A percentile compares a stretch with the other conserved stretches of the same genome.
These are phyloP conservation scores for Microascus cirrosus DNA, from an alignment of 2,329 filamentous ascomycete genomes.

Conservation along the genomic window DNA sequence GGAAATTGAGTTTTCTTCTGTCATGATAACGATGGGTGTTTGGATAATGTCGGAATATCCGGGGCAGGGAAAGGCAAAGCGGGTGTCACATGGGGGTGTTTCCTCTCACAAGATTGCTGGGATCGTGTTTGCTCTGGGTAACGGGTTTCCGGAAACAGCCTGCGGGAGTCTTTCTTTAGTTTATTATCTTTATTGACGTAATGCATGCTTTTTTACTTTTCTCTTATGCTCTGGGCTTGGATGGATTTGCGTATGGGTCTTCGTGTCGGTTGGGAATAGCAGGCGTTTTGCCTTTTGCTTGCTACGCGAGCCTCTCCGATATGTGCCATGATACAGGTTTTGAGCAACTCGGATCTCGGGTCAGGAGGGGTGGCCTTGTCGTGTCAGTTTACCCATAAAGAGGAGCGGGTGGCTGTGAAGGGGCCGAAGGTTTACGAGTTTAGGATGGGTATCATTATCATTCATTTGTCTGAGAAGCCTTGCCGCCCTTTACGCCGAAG, in stretches of 20 bases:
- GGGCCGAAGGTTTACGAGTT: neutral
- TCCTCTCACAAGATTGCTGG: neutral
- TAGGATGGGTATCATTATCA: neutral
- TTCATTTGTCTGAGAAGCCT: neutral
- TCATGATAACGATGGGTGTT: neutral
- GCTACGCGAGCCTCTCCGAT: neutral
- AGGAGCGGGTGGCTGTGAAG: neutral
- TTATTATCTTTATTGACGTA: neutral
- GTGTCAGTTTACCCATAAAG: too few species aligned
- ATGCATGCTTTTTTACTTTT: neutral
- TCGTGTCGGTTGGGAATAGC: neutral
- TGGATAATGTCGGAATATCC: neutral
- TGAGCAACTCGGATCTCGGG: too few species aligned
- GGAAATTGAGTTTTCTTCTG: neutral
- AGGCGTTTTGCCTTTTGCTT: neutral
- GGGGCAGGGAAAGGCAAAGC: too few species aligned
- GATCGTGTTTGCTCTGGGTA: neutral
- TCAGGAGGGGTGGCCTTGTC: too few species aligned
- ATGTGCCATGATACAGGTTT: too few species aligned
- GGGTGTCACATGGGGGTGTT: neutral
- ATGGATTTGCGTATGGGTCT: neutral
- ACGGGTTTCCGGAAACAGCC: too few species aligned
- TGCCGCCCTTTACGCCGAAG: neutral
- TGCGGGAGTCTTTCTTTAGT: too few species aligned
- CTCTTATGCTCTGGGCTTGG: neutral